These are phyloP conservation scores for Chlamydomonas eustigma DNA, from an alignment of 139 green algal species.

Conservation along the genomic window DNA sequence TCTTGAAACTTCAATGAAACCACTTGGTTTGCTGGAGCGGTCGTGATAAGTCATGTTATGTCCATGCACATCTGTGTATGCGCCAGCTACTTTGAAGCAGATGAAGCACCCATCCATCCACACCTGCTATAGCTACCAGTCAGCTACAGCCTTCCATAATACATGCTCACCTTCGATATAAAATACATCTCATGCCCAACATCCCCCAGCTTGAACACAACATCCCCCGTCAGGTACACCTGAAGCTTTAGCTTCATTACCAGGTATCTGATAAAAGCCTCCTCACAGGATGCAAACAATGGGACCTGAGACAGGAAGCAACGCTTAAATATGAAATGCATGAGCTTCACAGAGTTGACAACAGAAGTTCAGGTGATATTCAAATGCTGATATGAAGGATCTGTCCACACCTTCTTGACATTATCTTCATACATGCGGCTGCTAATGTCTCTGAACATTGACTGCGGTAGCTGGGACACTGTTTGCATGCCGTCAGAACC, in stretches of 20 bases:
- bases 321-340: not conserved
- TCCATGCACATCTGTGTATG: too few relatives aligned
- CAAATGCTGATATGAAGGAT: too few relatives aligned
- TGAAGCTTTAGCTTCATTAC: constrained; percentile 42
- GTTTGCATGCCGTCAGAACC: constrained; percentile 52
- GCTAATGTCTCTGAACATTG: constrained; percentile 50
- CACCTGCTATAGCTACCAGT: too few relatives aligned
- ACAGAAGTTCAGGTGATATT: not conserved
- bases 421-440: constrained; percentile 43
- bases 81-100: too few relatives aligned
- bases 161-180: constrained; percentile 50
- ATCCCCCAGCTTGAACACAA: constrained; percentile 54
- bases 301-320: constrained; percentile 28
- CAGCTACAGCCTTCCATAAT: too few relatives aligned
- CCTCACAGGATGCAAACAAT: constrained; percentile 52
- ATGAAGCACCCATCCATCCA: too few relatives aligned
- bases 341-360: not conserved
- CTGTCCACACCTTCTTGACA: constrained; percentile 36
- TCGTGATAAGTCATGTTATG: too few relatives aligned
- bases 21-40: too few relatives aligned
- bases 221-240: constrained; percentile 48
- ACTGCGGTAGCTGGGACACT: constrained; percentile 45
- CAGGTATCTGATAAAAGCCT: constrained; percentile 50
- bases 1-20: too few relatives aligned
- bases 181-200: constrained; percentile 61